Conservation (phyloP, 352 stramenopile genomes). For the Pythium aquatile region DNA sequence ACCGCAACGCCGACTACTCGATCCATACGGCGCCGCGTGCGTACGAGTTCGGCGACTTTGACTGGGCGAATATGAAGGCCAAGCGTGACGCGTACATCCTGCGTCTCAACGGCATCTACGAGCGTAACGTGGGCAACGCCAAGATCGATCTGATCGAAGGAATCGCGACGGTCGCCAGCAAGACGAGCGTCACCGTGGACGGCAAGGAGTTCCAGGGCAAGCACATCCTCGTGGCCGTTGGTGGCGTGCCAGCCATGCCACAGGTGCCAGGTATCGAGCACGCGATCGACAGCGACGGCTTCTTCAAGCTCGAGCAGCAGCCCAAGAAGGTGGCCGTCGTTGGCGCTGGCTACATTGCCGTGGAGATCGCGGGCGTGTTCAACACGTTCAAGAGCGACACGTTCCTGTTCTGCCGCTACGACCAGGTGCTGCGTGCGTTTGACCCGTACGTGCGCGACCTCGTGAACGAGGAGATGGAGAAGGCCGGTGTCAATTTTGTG, state of each 20-base stretch:
- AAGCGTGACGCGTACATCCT: slow-evolving; percentile 94
- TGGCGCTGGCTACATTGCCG: slow-evolving; percentile 98
- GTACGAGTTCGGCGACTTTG: slow-evolving; percentile 74
- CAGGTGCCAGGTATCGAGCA: slow-evolving; percentile 89
- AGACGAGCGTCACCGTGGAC: slow-evolving; percentile 82
- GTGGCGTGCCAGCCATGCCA: slow-evolving; percentile 87
- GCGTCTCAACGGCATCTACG: slow-evolving; percentile 97
- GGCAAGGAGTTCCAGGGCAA: slow-evolving; percentile 79
- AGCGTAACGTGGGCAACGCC: slow-evolving; percentile 89
- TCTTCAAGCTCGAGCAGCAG: slow-evolving; percentile 94
- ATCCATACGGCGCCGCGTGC: slow-evolving; percentile 44
- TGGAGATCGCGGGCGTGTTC: slow-evolving; percentile 96
- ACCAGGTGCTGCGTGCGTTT: slow-evolving; percentile 88
- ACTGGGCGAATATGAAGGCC: slow-evolving; percentile 92
- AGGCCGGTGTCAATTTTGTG: slow-evolving; percentile 64
- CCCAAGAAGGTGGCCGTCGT: slow-evolving; percentile 95
- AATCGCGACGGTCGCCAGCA: slow-evolving; percentile 74
- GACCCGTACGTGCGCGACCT: slow-evolving; percentile 86
- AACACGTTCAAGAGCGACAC: slow-evolving; percentile 92
- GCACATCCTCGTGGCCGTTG: slow-evolving; percentile 95
- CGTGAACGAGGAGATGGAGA: slow-evolving; percentile 75
- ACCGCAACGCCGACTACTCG: slow-evolving; percentile 64
- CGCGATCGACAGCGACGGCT: slow-evolving; percentile 94
- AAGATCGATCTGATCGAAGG: slow-evolving; percentile 89
- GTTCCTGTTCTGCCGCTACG: slow-evolving; percentile 86